Evolutionary conservation across 2,329 filamentous ascomycete species (phyloP).

Genomic region (Diaporthe aspalathi): DNA sequence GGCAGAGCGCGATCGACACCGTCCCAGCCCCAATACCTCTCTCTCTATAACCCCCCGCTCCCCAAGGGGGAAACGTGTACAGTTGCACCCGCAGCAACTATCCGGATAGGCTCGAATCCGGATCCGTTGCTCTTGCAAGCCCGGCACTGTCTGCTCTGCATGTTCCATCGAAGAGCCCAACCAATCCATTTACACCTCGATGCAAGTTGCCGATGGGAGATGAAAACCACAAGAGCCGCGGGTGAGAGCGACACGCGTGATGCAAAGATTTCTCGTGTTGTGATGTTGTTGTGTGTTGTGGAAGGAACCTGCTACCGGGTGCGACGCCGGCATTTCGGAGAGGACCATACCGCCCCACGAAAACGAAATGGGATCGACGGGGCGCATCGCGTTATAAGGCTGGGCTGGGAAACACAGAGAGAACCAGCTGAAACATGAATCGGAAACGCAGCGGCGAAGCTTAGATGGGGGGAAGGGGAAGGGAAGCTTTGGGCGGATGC

Average conservation of each 20-base stretch:
- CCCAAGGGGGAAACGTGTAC: not conserved
- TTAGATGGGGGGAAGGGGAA: too few relatives aligned
- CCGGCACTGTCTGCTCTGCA: not conserved
- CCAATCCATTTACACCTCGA: not conserved
- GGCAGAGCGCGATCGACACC: not conserved
- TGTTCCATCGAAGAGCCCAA: not conserved
- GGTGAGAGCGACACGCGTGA: not conserved
- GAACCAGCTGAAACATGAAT: slow-evolving; percentile 24
- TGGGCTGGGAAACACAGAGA: not conserved
- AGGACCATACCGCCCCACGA: not conserved
- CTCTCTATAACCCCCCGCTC: too few relatives aligned
- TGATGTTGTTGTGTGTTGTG: too few relatives aligned
- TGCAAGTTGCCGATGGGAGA: not conserved
- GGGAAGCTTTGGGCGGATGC: not conserved
- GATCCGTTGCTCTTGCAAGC: slow-evolving; percentile 2
- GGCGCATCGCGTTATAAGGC: slow-evolving; percentile 24
- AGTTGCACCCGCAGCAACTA: not conserved
- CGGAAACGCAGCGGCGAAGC: slow-evolving; percentile 8
- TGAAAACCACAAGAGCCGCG: not conserved
- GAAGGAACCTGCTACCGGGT: not conserved
- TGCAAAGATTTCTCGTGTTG: not conserved
- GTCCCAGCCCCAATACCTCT: not conserved
- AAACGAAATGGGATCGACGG: slow-evolving; percentile 10
- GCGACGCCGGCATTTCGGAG: slow-evolving; percentile 3
- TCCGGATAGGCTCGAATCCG: slow-evolving; percentile 17